A percentile compares a stretch with the other conserved stretches of the same genome.
Evolutionary conservation across 352 stramenopile genomes (phyloP).

Genomic region (Phytophthora lateralis): DNA sequence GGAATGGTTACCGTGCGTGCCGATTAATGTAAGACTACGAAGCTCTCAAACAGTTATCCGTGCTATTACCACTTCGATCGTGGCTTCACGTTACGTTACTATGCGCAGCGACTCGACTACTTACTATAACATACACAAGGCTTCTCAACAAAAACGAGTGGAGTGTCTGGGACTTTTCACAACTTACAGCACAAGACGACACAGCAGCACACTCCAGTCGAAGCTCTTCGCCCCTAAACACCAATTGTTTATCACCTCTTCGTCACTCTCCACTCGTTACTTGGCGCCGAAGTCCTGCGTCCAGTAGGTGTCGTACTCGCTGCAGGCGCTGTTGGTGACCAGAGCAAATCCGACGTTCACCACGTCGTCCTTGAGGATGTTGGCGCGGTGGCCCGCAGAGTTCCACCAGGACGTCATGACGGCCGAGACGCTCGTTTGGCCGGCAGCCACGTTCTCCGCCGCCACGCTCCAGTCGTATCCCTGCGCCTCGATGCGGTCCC

Average conservation of each 20-base stretch:
- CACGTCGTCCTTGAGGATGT: constrained; percentile 58
- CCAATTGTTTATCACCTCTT: not conserved
- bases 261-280: constrained; percentile 6
- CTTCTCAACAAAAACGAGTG: constrained; percentile 12
- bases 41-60: constrained; percentile 14
- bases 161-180: constrained; percentile 11
- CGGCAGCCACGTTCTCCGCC: constrained; percentile 62
- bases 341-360: constrained; percentile 40
- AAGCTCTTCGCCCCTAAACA: constrained; percentile 10
- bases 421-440: constrained; percentile 37
- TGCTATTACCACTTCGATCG: constrained; percentile 25
- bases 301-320: constrained; percentile 57
- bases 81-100: constrained; percentile 9
- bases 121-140: no score
- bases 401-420: constrained; percentile 67
- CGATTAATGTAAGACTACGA: constrained; percentile 7
- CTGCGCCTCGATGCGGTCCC: constrained; percentile 41
- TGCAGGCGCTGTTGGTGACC: constrained; percentile 33
- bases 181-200: constrained; percentile 18
- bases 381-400: constrained; percentile 49
- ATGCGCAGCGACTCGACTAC: not conserved
- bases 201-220: not conserved
- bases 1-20: constrained; percentile 7
- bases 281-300: constrained; percentile 55
- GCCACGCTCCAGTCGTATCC: constrained; percentile 47